Conservation (phyloP, 164 flowering plant species). For the Santalum album region DNA sequence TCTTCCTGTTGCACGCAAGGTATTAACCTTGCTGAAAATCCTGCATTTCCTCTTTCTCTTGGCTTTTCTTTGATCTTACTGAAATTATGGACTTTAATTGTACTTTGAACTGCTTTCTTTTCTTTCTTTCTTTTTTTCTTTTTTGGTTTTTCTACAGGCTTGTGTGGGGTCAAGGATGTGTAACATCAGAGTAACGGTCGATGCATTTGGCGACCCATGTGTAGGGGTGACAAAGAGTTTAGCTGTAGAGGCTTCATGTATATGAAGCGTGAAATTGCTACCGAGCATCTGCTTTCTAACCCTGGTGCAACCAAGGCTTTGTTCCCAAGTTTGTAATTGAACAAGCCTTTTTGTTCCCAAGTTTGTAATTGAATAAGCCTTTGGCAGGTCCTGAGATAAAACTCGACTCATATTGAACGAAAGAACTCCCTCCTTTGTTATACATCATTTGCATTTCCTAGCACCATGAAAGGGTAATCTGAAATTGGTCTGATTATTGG, state of each 20-base stretch:
- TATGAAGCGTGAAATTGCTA: slow-evolving; percentile 16
- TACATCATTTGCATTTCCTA: too few relatives aligned
- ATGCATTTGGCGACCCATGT: slow-evolving; percentile 79
- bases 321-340: too few relatives aligned
- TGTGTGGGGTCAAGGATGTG: slow-evolving; percentile 76
- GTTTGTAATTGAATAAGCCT: slow-evolving; percentile 1
- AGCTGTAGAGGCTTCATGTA: slow-evolving; percentile 82
- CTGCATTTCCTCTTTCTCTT: neutral
- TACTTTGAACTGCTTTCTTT: too few relatives aligned
- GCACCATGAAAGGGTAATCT: too few relatives aligned
- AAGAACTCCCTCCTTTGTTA: too few relatives aligned
- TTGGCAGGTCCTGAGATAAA: too few relatives aligned
- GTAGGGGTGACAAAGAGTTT: slow-evolving; percentile 54
- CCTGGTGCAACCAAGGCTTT: slow-evolving; percentile 9
- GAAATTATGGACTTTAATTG: too few relatives aligned
- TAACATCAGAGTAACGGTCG: slow-evolving; percentile 48
- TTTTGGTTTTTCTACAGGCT: slow-evolving; percentile 41
- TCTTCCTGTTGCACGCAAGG: slow-evolving; percentile 64
- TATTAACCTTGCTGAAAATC: slow-evolving; percentile 8
- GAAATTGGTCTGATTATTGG: too few relatives aligned
- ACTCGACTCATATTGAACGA: too few relatives aligned
- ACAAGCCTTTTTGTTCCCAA: too few relatives aligned
- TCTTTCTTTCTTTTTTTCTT: too few relatives aligned
- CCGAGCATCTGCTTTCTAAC: neutral
- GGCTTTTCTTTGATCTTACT: neutral